phyloP scores from a whole-genome alignment of 768 basidiomycete species.

The Termitomyces sp. region DNA sequence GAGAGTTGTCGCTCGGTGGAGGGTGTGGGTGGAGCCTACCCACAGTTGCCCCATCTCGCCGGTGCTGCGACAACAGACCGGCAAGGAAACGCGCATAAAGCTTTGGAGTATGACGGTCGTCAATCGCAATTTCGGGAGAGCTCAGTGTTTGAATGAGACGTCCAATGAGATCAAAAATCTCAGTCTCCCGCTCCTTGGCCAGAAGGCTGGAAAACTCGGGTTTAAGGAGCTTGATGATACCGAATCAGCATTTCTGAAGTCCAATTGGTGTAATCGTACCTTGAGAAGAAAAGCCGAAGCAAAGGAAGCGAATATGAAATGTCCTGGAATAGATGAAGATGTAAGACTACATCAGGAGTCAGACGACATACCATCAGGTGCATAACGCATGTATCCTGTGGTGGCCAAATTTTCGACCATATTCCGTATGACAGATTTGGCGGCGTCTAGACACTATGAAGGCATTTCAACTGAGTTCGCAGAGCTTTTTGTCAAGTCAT shows the following conservation, averaged over 20 bases:
- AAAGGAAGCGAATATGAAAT: slow-evolving; percentile 78
- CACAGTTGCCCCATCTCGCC: slow-evolving; percentile 61
- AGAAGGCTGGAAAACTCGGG: slow-evolving; percentile 70
- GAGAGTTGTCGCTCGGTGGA: slow-evolving; percentile 32
- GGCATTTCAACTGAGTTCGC: background rate
- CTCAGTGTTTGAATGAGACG: slow-evolving; percentile 70
- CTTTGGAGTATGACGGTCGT: slow-evolving; percentile 77
- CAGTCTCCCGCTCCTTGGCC: slow-evolving; percentile 57
- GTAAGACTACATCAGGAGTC: background rate
- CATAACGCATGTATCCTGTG: slow-evolving; percentile 73
- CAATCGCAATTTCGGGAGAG: slow-evolving; percentile 72
- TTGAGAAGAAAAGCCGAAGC: slow-evolving; percentile 83
- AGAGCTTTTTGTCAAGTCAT: background rate
- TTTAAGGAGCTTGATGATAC: slow-evolving; percentile 51
- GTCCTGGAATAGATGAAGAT: slow-evolving; percentile 35
- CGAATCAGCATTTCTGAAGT: background rate
- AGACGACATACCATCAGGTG: slow-evolving; percentile 61
- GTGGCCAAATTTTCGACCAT: slow-evolving; percentile 66
- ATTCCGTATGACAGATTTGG: slow-evolving; percentile 60
- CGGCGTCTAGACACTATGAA: slow-evolving; percentile 64
- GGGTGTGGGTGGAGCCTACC: slow-evolving; percentile 52
- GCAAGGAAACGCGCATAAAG: slow-evolving; percentile 79
- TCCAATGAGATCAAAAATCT: slow-evolving; percentile 71
- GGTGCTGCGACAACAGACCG: slow-evolving; percentile 63
- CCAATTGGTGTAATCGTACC: slow-evolving; percentile 31